phyloP scores from a whole-genome alignment of 345 rosid genomes.

The Bruguiera gymnorhiza region DNA sequence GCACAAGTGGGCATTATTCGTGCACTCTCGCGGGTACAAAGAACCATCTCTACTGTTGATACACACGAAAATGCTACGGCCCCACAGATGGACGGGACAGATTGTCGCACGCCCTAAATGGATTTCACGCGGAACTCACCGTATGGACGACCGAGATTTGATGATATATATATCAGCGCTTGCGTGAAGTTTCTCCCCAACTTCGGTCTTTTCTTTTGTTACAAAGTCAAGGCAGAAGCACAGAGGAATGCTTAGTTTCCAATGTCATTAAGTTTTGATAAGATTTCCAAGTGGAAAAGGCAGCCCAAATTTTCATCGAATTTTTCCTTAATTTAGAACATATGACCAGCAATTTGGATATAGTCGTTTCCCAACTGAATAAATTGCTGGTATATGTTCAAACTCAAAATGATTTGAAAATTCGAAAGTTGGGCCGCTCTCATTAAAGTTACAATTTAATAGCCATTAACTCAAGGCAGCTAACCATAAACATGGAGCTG shows the following conservation, averaged over 20 bases:
- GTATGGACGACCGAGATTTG: too few species aligned
- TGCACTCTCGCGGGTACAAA: background rate
- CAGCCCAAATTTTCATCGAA: background rate
- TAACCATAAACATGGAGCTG: constrained; percentile 15
- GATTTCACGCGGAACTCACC: too few species aligned
- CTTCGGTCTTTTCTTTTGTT: background rate
- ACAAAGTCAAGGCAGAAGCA: background rate
- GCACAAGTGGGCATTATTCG: background rate
- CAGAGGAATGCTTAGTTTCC: background rate
- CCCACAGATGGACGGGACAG: too few species aligned
- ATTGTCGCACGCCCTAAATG: too few species aligned
- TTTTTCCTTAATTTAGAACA: background rate
- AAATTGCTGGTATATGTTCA: constrained; percentile 7
- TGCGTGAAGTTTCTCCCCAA: too few species aligned
- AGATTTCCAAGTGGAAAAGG: background rate
- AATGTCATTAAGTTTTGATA: background rate
- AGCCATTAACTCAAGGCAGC: constrained; percentile 27
- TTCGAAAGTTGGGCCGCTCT: constrained; percentile 16
- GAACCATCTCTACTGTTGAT: too few species aligned
- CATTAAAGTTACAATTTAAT: constrained; percentile 25
- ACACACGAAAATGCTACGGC: too few species aligned
- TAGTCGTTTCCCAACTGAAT: background rate
- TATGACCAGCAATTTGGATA: background rate
- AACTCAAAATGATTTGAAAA: constrained; percentile 14
- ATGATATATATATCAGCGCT: too few species aligned